Conservation (phyloP, 257 asterid genomes). For the Leonotis leonurus region DNA sequence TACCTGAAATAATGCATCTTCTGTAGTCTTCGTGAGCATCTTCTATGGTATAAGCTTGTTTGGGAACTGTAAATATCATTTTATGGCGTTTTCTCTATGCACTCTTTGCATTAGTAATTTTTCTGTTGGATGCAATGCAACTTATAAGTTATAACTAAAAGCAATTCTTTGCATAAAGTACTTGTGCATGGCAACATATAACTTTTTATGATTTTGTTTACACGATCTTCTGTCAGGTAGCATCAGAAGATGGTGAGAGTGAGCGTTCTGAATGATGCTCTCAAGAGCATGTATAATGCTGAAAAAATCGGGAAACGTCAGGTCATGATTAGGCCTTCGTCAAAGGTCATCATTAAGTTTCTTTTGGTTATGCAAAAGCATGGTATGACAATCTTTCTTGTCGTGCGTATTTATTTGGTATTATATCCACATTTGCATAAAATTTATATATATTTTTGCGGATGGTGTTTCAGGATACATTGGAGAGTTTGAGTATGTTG, state of each 20-base stretch:
- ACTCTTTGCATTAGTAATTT: neutral
- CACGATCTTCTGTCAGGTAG: too few relatives aligned
- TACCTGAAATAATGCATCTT: neutral
- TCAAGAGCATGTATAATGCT: constrained; percentile 36
- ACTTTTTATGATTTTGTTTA: too few relatives aligned
- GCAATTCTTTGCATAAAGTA: too few relatives aligned
- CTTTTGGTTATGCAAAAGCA: constrained; percentile 36
- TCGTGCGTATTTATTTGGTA: neutral
- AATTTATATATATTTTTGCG: neutral
- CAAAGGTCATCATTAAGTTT: constrained; percentile 32
- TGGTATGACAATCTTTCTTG: neutral
- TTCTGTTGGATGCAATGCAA: neutral
- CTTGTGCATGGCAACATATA: too few relatives aligned
- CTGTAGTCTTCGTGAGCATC: neutral
- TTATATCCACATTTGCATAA: neutral
- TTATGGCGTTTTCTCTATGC: too few relatives aligned
- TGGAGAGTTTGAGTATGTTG: constrained; percentile 36
- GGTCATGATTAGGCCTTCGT: constrained; percentile 36
- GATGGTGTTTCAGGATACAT: constrained; percentile 23
- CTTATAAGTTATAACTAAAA: too few relatives aligned
- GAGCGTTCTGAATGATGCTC: constrained; percentile 32
- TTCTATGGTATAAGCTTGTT: neutral
- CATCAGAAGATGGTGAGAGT: constrained; percentile 21
- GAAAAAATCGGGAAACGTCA: constrained; percentile 32
- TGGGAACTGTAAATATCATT: neutral